A percentile compares a stretch with the other conserved stretches of the same genome.
Evolutionary conservation across 2,329 filamentous ascomycete species (phyloP).

Genomic region (Cercospora nicotianae): DNA sequence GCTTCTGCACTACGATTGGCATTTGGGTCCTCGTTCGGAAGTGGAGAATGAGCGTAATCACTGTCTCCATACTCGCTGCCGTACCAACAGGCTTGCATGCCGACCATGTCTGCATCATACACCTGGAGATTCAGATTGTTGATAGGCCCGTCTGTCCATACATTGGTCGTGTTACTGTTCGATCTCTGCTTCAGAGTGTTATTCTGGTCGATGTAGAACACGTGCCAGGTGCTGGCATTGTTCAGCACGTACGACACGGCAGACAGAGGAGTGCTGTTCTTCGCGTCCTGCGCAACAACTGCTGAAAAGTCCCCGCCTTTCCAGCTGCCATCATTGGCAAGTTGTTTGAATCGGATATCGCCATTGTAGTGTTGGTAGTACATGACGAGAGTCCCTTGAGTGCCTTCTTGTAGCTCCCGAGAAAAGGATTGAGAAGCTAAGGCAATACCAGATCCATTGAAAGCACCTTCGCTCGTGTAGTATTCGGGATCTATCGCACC

Average conservation of each 20-base stretch:
- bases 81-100: slow-evolving; percentile 44
- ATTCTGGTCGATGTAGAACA: slow-evolving; percentile 44
- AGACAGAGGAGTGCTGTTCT: slow-evolving; percentile 47
- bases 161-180: slow-evolving; percentile 41
- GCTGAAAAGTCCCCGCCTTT: slow-evolving; percentile 42
- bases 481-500: slow-evolving; percentile 43
- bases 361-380: slow-evolving; percentile 50
- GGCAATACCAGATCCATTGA: slow-evolving; percentile 51
- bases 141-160: slow-evolving; percentile 45
- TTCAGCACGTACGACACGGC: slow-evolving; percentile 46
- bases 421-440: slow-evolving; percentile 47
- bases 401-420: slow-evolving; percentile 29
- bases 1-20: slow-evolving; percentile 33
- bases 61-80: slow-evolving; percentile 41
- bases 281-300: slow-evolving; percentile 46
- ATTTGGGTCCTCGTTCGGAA: slow-evolving; percentile 32
- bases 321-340: slow-evolving; percentile 41
- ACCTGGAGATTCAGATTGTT: slow-evolving; percentile 36
- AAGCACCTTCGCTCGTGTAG: slow-evolving; percentile 45
- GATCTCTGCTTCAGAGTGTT: slow-evolving; percentile 43
- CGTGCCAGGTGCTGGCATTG: slow-evolving; percentile 35
- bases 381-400: slow-evolving; percentile 43
- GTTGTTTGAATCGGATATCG: slow-evolving; percentile 45
- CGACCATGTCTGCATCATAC: slow-evolving; percentile 38
- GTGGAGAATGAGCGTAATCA: slow-evolving; percentile 43